phyloP scores from a whole-genome alignment of 306 rosid genomes.

The Carpinus fangiana region DNA sequence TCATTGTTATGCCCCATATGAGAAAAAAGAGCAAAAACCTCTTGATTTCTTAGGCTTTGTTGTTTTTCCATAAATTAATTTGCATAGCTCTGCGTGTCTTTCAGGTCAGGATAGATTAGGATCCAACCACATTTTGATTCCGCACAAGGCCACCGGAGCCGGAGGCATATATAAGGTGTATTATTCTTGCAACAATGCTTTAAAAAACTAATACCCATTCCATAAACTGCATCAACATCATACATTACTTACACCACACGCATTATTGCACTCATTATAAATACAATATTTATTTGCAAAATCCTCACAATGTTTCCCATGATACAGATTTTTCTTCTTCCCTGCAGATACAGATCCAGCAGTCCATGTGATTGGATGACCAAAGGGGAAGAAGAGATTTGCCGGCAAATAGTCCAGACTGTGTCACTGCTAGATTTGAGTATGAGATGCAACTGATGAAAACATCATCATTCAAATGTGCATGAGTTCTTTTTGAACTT shows the following conservation, averaged over 20 bases:
- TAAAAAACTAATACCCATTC: not conserved
- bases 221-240: not conserved
- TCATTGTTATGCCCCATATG: too few relatives aligned
- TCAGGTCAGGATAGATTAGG: too few relatives aligned
- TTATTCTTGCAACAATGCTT: not conserved
- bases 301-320: conserved; percentile 19
- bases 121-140: too few relatives aligned
- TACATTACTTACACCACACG: not conserved
- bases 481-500: conserved; percentile 65
- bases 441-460: not conserved
- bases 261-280: conserved; percentile 9
- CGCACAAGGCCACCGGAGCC: not conserved
- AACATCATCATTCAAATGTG: conserved; percentile 45
- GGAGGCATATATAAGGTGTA: not conserved
- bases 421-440: not conserved
- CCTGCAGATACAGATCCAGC: not conserved
- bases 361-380: not conserved
- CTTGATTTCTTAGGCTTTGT: too few relatives aligned
- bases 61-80: too few relatives aligned
- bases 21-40: too few relatives aligned
- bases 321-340: conserved; percentile 18
- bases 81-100: too few relatives aligned
- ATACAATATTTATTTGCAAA: conserved; percentile 32
- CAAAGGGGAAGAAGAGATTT: not conserved
- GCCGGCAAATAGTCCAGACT: not conserved